Percentiles rank a stretch among this genome's conserved stretches.
phyloP scores from a whole-genome alignment of 164 flowering plant genomes.

The Protea cynaroides region DNA sequence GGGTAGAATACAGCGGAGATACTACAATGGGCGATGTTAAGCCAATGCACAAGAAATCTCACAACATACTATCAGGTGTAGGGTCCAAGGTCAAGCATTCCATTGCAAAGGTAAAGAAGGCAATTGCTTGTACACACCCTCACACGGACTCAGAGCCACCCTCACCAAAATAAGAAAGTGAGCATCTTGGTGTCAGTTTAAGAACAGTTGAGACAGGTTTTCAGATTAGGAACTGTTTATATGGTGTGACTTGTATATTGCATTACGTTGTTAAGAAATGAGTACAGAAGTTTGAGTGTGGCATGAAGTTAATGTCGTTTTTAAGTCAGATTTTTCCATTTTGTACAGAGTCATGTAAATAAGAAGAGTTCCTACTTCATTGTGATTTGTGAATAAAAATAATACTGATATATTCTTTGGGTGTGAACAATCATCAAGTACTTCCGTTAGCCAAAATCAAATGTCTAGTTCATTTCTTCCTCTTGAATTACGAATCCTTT shows the following conservation, averaged over 20 bases:
- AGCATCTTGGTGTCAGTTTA: background rate
- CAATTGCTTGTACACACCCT: constrained; percentile 68
- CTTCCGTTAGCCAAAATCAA: too few relatives aligned
- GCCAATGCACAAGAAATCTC: constrained; percentile 57
- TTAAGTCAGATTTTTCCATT: background rate
- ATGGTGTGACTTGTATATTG: background rate
- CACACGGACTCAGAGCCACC: constrained; percentile 48
- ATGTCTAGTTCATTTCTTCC: too few relatives aligned
- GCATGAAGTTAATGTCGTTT: background rate
- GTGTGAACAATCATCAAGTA: background rate
- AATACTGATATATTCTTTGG: background rate
- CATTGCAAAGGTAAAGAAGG: constrained; percentile 84
- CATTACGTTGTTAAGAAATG: background rate
- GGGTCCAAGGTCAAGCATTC: constrained; percentile 89
- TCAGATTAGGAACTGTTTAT: background rate
- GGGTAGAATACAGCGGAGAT: constrained; percentile 15
- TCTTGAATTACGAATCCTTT: too few relatives aligned
- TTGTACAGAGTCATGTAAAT: constrained; percentile 2
- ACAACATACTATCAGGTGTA: constrained; percentile 69
- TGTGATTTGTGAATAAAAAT: constrained; percentile 1
- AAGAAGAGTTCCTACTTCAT: background rate
- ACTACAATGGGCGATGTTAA: constrained; percentile 29
- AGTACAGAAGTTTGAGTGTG: background rate
- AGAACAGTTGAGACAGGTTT: background rate
- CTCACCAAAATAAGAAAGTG: constrained; percentile 34